These are phyloP conservation scores for Claviceps quebecensis DNA, from an alignment of 2,329 filamentous ascomycete genomes.

Conservation along the genomic window DNA sequence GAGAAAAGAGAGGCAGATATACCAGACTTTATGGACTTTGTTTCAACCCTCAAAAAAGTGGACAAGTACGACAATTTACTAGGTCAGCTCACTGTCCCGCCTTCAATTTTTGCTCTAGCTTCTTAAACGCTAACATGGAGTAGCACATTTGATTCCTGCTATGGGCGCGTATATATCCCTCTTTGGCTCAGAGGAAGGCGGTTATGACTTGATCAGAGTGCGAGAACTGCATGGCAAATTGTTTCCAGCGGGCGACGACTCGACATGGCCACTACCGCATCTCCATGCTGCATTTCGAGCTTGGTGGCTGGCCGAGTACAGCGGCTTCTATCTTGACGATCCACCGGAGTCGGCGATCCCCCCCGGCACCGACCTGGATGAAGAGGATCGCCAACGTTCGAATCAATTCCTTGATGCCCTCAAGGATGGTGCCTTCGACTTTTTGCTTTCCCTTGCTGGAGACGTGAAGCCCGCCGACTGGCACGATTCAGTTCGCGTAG, in stretches of 20 bases:
- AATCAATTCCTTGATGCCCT: slow-evolving; percentile 63
- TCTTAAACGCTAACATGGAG: neutral
- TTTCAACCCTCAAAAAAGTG: slow-evolving; percentile 52
- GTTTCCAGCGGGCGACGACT: slow-evolving; percentile 49
- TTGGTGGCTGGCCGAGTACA: slow-evolving; percentile 91
- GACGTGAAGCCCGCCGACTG: slow-evolving; percentile 71
- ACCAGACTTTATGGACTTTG: slow-evolving; percentile 59
- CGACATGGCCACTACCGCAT: slow-evolving; percentile 57
- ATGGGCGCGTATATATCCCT: slow-evolving; percentile 63
- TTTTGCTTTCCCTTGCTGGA: slow-evolving; percentile 71
- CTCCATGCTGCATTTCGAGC: slow-evolving; percentile 66
- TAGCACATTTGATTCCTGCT: slow-evolving; percentile 69
- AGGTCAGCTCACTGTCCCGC: slow-evolving; percentile 20
- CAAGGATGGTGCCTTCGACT: slow-evolving; percentile 84
- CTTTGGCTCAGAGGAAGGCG: slow-evolving; percentile 65
- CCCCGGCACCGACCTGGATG: slow-evolving; percentile 47
- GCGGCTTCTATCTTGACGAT: slow-evolving; percentile 72
- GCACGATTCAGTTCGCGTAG: slow-evolving; percentile 74
- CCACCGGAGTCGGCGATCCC: slow-evolving; percentile 42
- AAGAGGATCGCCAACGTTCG: slow-evolving; percentile 56
- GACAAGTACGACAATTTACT: slow-evolving; percentile 62
- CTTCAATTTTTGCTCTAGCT: slow-evolving; percentile 2
- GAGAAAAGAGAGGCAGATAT: slow-evolving; percentile 57
- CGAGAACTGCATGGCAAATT: slow-evolving; percentile 56
- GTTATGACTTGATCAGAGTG: slow-evolving; percentile 52